Evolutionary conservation across 2,329 filamentous ascomycete genomes (phyloP), one percentile per base, ranked within the genome.

Genomic region (Graphiopsis chlorocephala): DNA sequence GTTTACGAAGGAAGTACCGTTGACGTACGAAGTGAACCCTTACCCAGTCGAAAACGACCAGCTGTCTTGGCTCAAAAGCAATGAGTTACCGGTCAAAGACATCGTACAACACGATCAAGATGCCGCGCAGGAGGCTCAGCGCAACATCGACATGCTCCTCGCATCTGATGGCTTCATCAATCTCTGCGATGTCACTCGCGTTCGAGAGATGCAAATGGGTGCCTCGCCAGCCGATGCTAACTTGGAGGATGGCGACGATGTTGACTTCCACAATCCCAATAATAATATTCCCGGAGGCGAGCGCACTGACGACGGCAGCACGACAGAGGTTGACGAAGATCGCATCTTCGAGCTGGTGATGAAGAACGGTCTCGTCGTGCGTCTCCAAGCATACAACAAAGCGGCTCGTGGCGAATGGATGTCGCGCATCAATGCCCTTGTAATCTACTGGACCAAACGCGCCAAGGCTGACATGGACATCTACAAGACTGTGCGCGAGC

Each of bases 101-200:
- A 5, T 64, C 12, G 15, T 23, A 20, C 45, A 79, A 10, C 83
- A 83, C 63, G 87, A 90, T 68, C 78, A 81, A 64, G 83, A 86
- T 70, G 87, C 88, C 1, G 83, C 81, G 59, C 83, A 85, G 42
- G 86, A 90, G 71, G 79, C 82, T 2, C 78, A 84, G 66, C 81
- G 88, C 47, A 86, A 86, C 69, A 76, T 84, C 31, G 81, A 86
- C 67, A 86, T 88, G 62, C 74, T 89, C 56, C 75, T 82, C 57
- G 79, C 84, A 64, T 80, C 85, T n/a, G 86, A 91, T 66, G 85
- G 88, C 10, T 87, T 87, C 72, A 84, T 91, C 72, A 82, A 90
- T 72, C 75, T 90, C 38, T 83, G 82, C 64, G 80, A 84, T 65
- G 82, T 89, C 14, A 74, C 78, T 12, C 81, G 84, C 68, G 84